Evolutionary conservation across 345 rosid genomes (phyloP).

Genomic region (Moricandia moricandioides): DNA sequence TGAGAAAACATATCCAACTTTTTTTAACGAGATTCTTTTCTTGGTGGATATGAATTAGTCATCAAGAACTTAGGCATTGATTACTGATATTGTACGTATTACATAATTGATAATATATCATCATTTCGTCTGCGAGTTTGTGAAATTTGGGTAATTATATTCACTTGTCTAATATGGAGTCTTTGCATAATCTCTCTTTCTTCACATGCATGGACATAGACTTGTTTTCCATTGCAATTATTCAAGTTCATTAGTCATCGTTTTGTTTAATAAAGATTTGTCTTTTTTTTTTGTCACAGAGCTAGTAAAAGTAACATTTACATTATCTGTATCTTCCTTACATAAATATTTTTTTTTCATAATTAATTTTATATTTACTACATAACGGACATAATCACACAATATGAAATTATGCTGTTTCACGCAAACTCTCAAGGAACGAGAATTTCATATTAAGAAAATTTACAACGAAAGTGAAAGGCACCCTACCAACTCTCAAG

Average conservation of each 20-base stretch:
- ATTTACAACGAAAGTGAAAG: neutral
- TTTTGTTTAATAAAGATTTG: neutral
- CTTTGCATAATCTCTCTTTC: constrained; percentile 15
- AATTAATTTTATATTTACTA: neutral
- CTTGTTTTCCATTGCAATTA: neutral
- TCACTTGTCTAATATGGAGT: constrained; percentile 1
- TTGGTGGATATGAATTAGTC: constrained; percentile 22
- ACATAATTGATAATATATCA: constrained; percentile 22
- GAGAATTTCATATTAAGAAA: neutral
- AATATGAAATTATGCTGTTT: neutral
- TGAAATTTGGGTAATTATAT: constrained; percentile 7
- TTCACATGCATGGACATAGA: neutral
- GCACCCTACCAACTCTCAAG: neutral
- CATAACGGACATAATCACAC: neutral
- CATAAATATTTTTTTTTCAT: neutral
- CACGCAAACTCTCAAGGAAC: neutral
- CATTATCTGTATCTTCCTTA: neutral
- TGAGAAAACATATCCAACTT: neutral
- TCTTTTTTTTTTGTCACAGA: constrained; percentile 8
- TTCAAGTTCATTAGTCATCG: neutral
- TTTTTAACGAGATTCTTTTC: constrained; percentile 19
- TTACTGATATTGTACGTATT: constrained; percentile 24
- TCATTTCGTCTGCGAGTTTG: neutral
- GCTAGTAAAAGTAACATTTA: constrained; percentile 25
- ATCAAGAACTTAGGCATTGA: constrained; percentile 8